phyloP scores from a whole-genome alignment of 192 early-diverging fungal species.

The Radiomyces spectabilis region DNA sequence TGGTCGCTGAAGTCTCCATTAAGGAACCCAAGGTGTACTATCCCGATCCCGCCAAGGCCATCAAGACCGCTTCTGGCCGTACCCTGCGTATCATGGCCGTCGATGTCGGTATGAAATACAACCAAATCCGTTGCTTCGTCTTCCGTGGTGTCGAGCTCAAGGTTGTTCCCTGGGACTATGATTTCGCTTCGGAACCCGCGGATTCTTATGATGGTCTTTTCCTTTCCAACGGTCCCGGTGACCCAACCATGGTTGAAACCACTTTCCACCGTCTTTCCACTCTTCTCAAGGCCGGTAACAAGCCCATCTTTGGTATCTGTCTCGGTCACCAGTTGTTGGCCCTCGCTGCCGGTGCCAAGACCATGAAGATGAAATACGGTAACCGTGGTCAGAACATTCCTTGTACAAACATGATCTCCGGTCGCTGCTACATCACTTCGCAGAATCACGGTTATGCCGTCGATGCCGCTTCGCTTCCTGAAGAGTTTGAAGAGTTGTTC shows the following conservation, averaged over 20 bases:
- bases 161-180: constrained; percentile 86
- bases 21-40: constrained; percentile 64
- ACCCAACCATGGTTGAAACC: constrained; percentile 64
- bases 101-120: constrained; percentile 92
- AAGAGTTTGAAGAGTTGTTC: constrained; percentile 81
- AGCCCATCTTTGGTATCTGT: constrained; percentile 95
- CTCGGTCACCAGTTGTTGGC: constrained; percentile 94
- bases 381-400: constrained; percentile 98
- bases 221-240: constrained; percentile 90
- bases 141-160: constrained; percentile 74
- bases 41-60: constrained; percentile 68
- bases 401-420: constrained; percentile 65
- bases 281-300: constrained; percentile 51
- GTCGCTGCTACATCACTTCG: constrained; percentile 85
- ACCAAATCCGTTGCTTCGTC: constrained; percentile 82
- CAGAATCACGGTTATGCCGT: constrained; percentile 93
- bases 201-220: constrained; percentile 82
- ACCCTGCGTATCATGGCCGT: too few species aligned
- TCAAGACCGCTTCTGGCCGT: constrained; percentile 80
- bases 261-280: constrained; percentile 64
- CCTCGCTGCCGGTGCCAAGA: constrained; percentile 78
- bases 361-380: constrained; percentile 87
- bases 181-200: constrained; percentile 50
- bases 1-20: constrained; percentile 77
- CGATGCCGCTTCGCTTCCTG: constrained; percentile 58